These are phyloP conservation scores for Penicillium soppii DNA, from an alignment of 495 filamentous ascomycete species.

Conservation along the genomic window DNA sequence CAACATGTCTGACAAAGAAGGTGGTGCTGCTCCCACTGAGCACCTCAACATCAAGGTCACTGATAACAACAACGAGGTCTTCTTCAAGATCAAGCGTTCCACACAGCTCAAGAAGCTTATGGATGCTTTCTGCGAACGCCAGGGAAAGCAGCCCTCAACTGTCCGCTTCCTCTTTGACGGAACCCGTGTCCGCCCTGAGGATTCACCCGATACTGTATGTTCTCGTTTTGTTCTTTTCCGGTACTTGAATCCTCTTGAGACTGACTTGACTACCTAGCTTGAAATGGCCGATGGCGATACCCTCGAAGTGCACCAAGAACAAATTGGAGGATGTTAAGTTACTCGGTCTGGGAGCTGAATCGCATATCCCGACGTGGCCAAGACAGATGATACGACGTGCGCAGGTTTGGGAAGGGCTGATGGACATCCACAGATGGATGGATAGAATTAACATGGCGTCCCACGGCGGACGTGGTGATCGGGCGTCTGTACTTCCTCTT, in stretches of 20 bases:
- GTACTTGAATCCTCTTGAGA: background rate
- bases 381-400: background rate
- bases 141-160: conserved; percentile 79
- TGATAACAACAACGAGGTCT: conserved; percentile 99
- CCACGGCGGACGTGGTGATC: background rate
- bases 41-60: conserved; percentile 99
- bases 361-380: background rate
- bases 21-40: conserved; percentile 63
- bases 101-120: conserved; percentile 97
- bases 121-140: conserved; percentile 97
- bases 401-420: background rate
- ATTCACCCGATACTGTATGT: conserved; percentile 89
- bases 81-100: conserved; percentile 99
- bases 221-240: background rate
- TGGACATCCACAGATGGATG: background rate
- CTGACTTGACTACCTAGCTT: conserved; percentile 56
- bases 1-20: conserved; percentile 29
- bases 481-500: background rate
- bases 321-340: conserved; percentile 70
- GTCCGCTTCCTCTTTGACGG: conserved; percentile 98
- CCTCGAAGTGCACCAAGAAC: conserved; percentile 97
- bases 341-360: conserved; percentile 4
- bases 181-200: conserved; percentile 79
- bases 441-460: background rate
- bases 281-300: conserved; percentile 98